A percentile compares a stretch with the other conserved stretches of the same genome.
Evolutionary conservation across 768 basidiomycete species (phyloP).

Genomic region (Boletus vinaceobasis): DNA sequence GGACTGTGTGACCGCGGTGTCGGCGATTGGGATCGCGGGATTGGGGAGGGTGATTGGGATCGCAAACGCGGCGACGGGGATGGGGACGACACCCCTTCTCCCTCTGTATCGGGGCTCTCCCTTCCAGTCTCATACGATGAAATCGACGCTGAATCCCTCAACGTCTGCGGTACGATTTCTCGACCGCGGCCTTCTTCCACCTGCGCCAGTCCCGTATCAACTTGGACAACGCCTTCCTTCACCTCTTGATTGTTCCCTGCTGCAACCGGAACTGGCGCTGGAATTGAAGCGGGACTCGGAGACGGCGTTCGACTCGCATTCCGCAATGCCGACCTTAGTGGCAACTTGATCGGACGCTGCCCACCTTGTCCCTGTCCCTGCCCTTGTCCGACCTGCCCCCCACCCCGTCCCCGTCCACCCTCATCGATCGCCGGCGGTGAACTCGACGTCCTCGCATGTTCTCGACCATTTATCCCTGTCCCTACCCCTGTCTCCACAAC

Average conservation of each 20-base stretch:
- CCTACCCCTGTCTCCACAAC: neutral
- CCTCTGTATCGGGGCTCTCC: slow-evolving; percentile 42
- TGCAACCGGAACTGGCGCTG: neutral
- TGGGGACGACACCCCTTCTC: slow-evolving; percentile 13
- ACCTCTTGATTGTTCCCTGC: neutral
- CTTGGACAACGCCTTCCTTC: neutral
- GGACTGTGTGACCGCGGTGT: neutral
- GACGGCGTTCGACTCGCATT: slow-evolving; percentile 50
- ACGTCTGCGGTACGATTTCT: neutral
- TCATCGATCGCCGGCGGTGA: neutral
- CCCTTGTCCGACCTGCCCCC: neutral
- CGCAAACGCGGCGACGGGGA: neutral
- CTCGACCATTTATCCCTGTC: neutral
- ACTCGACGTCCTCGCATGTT: slow-evolving; percentile 2
- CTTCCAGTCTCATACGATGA: slow-evolving; percentile 67
- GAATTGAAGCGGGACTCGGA: slow-evolving; percentile 24
- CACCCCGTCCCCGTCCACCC: neutral
- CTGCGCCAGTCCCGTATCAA: neutral
- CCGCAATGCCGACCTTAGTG: slow-evolving; percentile 62
- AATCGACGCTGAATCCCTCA: slow-evolving; percentile 31
- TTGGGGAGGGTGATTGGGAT: neutral
- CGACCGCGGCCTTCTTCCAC: neutral
- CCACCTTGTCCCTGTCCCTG: neutral
- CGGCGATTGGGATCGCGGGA: neutral
- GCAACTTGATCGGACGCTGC: slow-evolving; percentile 40